Conservation (phyloP, 805 yeast genomes). For the Wilhelminamyces savonicus region DNA sequence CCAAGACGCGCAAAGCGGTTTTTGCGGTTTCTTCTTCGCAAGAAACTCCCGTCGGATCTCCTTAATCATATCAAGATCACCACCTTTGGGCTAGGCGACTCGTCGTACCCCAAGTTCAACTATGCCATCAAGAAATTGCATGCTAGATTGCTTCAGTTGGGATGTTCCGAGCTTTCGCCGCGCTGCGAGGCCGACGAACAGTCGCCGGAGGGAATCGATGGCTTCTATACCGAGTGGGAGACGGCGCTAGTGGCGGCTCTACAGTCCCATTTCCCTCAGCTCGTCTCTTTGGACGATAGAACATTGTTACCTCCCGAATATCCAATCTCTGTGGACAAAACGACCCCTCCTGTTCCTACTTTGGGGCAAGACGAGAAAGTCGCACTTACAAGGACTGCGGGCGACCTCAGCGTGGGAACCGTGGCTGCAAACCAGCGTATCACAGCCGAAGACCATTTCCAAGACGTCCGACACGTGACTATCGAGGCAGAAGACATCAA, state of each 20-base stretch:
- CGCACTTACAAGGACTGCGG: conserved; percentile 2
- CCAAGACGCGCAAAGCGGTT: conserved; percentile 72
- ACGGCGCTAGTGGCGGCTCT: conserved; percentile 32
- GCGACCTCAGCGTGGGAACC: conserved; percentile 30
- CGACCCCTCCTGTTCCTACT: not conserved
- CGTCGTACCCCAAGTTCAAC: conserved; percentile 83
- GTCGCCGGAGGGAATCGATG: conserved; percentile 73
- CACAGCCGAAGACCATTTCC: conserved; percentile 72
- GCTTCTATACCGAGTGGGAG: conserved; percentile 73
- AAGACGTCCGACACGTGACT: conserved; percentile 71
- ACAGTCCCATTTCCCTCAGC: conserved; percentile 13
- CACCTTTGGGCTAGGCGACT: conserved; percentile 89
- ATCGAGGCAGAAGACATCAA: conserved; percentile 30
- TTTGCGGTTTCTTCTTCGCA: conserved; percentile 68
- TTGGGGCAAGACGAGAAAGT: conserved; percentile 5
- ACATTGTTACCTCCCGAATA: conserved; percentile 22
- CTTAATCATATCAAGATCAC: conserved; percentile 59
- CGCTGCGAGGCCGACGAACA: conserved; percentile 90
- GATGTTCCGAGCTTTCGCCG: conserved; percentile 64
- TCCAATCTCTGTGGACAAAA: conserved; percentile 7
- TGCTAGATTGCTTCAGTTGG: conserved; percentile 70
- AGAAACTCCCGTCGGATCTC: conserved; percentile 53
- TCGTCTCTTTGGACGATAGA: conserved; percentile 15
- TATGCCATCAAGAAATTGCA: conserved; percentile 84
- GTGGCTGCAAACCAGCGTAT: conserved; percentile 51